These are phyloP conservation scores for Cocos nucifera DNA, from an alignment of 176 grass and related monocot genomes.

Conservation along the genomic window DNA sequence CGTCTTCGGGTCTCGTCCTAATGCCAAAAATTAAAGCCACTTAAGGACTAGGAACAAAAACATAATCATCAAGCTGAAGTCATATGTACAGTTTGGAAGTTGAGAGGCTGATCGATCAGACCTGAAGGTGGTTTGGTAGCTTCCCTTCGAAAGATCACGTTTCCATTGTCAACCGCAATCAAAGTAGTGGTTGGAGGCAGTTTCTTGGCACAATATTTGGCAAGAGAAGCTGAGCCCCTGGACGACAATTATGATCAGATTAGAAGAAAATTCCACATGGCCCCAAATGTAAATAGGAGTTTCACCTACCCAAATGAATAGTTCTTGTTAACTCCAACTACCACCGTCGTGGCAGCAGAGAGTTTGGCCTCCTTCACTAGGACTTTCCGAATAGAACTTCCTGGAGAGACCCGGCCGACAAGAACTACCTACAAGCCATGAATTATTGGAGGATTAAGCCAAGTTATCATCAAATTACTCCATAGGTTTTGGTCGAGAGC, in stretches of 20 bases:
- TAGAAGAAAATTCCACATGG: not conserved
- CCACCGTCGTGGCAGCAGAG: slow-evolving; percentile 58
- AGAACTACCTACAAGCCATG: slow-evolving; percentile 49
- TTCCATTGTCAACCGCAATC: slow-evolving; percentile 68
- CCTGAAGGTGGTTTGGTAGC: slow-evolving; percentile 40
- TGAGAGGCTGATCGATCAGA: slow-evolving; percentile 15
- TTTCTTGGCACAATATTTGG: slow-evolving; percentile 90
- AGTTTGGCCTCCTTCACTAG: slow-evolving; percentile 84
- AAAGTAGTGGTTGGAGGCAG: slow-evolving; percentile 65
- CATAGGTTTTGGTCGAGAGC: too few relatives aligned
- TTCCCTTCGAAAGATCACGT: slow-evolving; percentile 60
- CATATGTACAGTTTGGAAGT: not conserved
- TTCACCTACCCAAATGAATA: slow-evolving; percentile 64
- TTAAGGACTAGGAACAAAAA: not conserved
- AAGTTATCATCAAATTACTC: too few relatives aligned
- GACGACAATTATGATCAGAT: not conserved
- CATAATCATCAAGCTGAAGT: too few relatives aligned
- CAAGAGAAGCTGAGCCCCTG: slow-evolving; percentile 60
- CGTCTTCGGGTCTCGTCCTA: slow-evolving; percentile 58
- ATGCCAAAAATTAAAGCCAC: not conserved
- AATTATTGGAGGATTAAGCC: not conserved
- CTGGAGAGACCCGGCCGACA: slow-evolving; percentile 71
- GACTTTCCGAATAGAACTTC: slow-evolving; percentile 69
- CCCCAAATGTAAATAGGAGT: too few relatives aligned
- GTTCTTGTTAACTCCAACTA: slow-evolving; percentile 75